These are phyloP conservation scores for Lasiodiplodia hormozganensis DNA, from an alignment of 2,329 filamentous ascomycete species.

Conservation along the genomic window DNA sequence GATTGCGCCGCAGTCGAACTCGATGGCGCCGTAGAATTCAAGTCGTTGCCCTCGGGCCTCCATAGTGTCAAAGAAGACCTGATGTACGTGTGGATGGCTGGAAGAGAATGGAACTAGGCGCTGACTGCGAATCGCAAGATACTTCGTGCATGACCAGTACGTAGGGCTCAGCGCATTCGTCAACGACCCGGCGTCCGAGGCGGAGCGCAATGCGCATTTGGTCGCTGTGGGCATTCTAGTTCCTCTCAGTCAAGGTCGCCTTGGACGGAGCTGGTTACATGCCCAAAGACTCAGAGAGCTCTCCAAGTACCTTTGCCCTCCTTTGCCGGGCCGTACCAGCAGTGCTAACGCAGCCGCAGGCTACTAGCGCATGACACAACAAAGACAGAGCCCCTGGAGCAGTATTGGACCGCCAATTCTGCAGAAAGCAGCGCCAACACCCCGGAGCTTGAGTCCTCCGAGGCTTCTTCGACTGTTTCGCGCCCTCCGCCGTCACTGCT, in stretches of 20 bases:
- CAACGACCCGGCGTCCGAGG: slow-evolving; percentile 79
- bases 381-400: slow-evolving; percentile 69
- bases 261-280: slow-evolving; percentile 90
- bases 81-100: slow-evolving; percentile 52
- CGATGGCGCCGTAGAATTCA: slow-evolving; percentile 92
- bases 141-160: slow-evolving; percentile 86
- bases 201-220: slow-evolving; percentile 87
- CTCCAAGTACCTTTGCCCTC: slow-evolving; percentile 64
- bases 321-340: not conserved
- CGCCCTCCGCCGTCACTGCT: slow-evolving; percentile 24
- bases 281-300: slow-evolving; percentile 77
- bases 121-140: slow-evolving; percentile 59
- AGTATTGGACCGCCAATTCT: slow-evolving; percentile 76
- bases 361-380: slow-evolving; percentile 69
- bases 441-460: slow-evolving; percentile 20
- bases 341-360: slow-evolving; percentile 37
- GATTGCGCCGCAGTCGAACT: slow-evolving; percentile 59
- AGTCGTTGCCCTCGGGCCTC: slow-evolving; percentile 89
- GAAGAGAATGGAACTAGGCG: not conserved
- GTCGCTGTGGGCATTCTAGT: slow-evolving; percentile 90
- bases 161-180: slow-evolving; percentile 92
- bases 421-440: slow-evolving; percentile 20
- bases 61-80: slow-evolving; percentile 89
- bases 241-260: slow-evolving; percentile 80
- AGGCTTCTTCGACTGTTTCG: slow-evolving; percentile 10